Evolutionary conservation across 768 basidiomycete genomes (phyloP), one percentile per base, ranked within the genome.

Genomic region (Suillus paluster): DNA sequence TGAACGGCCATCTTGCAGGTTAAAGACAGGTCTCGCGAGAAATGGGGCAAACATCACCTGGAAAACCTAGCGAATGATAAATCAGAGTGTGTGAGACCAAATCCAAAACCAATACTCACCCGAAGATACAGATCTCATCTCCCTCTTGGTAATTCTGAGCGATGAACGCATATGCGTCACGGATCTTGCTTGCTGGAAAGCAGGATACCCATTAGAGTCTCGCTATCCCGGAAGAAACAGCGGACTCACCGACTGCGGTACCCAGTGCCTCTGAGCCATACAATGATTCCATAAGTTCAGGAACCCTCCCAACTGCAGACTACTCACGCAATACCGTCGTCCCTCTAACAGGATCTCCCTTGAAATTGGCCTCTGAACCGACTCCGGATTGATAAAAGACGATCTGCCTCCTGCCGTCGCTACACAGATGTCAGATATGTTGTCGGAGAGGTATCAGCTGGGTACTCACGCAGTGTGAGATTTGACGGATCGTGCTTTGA

Each of bases 361-460:
- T 42, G 11, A 71, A 65, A 53, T 64, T 57, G 8, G 68, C 60
- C 46, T 69, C 64, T 6, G 66, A 62, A 21, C 70, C 70, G 25
- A 71, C 65, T 27, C 70, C 70, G 36, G 62, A 63, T 55, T 71
- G 70, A 39, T 71, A 71, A 38, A 68, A 71, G 15, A 69, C 70
- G n/a, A 70, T 60, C 30, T 67, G 66, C 17, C 53, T n/a, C 33
- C 23, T 53, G 4, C 57, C 39, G 4, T 46, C 34, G 10, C 57
- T 63, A 42, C 59, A 54, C 15, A 36, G 11, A 42, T 30, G 17
- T 44, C 36, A 17, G 36, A 36, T 5, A 7, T 15, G 21, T 23
- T 38, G 2, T 38, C 0, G 17, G 38, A 15, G 17, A 23, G 21
- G 17, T 8, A 44, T 23, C 11, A 30, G 15, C 11, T 15, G 39